Conservation (phyloP, 2,329 filamentous ascomycete genomes). For the Calonectria multiphialidica region DNA sequence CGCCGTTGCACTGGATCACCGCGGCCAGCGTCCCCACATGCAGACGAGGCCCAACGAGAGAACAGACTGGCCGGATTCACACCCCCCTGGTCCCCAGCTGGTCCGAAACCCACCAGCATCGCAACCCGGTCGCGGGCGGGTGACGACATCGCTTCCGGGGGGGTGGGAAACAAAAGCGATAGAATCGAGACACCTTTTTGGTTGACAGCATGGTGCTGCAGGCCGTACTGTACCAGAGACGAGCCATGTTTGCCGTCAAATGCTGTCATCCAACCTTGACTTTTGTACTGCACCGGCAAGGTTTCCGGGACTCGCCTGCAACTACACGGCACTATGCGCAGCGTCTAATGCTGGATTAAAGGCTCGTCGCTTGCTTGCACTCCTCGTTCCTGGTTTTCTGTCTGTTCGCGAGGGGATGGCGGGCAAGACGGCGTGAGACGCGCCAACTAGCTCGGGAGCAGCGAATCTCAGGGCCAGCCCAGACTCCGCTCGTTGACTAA, state of each 20-base stretch:
- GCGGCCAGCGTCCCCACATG: neutral
- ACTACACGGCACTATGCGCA: neutral
- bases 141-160: constrained; percentile 13
- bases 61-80: neutral
- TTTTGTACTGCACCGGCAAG: neutral
- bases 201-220: neutral
- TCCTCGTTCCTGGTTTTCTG: neutral
- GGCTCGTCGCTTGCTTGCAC: neutral
- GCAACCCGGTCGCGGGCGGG: constrained; percentile 15
- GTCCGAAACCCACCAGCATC: neutral
- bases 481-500: neutral
- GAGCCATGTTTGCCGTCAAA: neutral
- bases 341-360: neutral
- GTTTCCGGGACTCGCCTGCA: neutral
- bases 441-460: neutral
- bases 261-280: neutral
- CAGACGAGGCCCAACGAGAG: constrained; percentile 6
- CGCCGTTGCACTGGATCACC: constrained; percentile 15
- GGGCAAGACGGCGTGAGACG: neutral
- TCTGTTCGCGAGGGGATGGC: neutral
- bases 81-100: constrained; percentile 7
- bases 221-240: neutral
- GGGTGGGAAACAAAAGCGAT: neutral
- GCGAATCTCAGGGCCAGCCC: neutral
- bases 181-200: neutral